Conservation (phyloP, 1,284 basidiomycete species). For the Ceratobasidium sp. region DNA sequence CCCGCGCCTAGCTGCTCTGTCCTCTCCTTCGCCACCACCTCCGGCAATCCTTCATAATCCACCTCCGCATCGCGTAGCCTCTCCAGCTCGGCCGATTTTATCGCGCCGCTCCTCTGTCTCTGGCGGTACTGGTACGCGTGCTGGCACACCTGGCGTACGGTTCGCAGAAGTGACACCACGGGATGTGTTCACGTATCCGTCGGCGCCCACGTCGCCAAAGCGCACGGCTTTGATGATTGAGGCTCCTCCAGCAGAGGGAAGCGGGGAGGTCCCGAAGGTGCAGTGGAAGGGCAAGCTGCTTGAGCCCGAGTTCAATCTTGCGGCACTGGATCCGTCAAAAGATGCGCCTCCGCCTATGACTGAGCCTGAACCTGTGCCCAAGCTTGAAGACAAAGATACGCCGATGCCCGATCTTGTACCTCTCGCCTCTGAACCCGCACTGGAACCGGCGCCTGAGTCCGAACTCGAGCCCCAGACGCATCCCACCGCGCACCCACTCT, state of each 20-base stretch:
- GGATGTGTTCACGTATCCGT: slow-evolving; percentile 81
- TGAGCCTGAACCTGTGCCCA: slow-evolving; percentile 1
- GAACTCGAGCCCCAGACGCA: slow-evolving; percentile 6
- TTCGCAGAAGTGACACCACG: slow-evolving; percentile 66
- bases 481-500: slow-evolving; percentile 29
- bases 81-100: slow-evolving; percentile 16
- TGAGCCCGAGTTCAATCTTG: slow-evolving; percentile 6
- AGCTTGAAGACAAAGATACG: slow-evolving; percentile 3
- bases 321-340: background rate
- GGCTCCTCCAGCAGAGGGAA: slow-evolving; percentile 65
- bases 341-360: slow-evolving; percentile 11
- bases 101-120: slow-evolving; percentile 43
- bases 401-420: slow-evolving; percentile 22
- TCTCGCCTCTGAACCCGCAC: background rate
- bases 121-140: slow-evolving; percentile 21
- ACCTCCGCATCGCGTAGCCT: slow-evolving; percentile 27
- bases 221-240: slow-evolving; percentile 61
- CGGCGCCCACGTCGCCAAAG: slow-evolving; percentile 78
- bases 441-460: background rate
- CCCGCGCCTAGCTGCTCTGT: slow-evolving; percentile 3
- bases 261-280: slow-evolving; percentile 46
- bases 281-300: slow-evolving; percentile 39
- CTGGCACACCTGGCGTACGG: slow-evolving; percentile 60
- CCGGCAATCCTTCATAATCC: background rate
- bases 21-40: background rate